Evolutionary conservation across 2,329 filamentous ascomycete species (phyloP).

Genomic region (Capronia americana): DNA sequence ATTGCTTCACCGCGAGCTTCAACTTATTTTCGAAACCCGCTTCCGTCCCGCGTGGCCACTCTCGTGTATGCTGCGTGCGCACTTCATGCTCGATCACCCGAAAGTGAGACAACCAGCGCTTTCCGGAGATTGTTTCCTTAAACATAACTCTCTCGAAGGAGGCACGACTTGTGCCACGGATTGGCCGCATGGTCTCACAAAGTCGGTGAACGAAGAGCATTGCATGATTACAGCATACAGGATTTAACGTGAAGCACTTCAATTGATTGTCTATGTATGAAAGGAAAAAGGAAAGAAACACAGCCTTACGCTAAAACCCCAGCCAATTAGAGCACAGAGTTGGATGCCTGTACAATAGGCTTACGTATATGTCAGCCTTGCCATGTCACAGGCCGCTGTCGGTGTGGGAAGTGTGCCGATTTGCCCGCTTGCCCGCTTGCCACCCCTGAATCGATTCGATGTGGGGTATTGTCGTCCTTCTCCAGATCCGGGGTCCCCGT

Average conservation of each 20-base stretch:
- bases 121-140: background rate
- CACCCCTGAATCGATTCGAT: too few relatives aligned
- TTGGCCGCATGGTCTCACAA: constrained; percentile 15
- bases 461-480: too few relatives aligned
- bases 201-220: background rate
- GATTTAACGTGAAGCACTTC: too few relatives aligned
- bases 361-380: too few relatives aligned
- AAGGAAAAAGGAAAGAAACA: too few relatives aligned
- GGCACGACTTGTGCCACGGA: background rate
- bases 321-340: background rate
- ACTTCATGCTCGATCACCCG: constrained; percentile 56
- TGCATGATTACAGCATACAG: background rate
- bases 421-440: too few relatives aligned
- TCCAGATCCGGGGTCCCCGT: too few relatives aligned
- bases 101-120: constrained; percentile 43
- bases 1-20: constrained; percentile 82
- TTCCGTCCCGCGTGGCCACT: constrained; percentile 51
- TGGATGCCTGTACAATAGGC: too few relatives aligned
- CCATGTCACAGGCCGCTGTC: too few relatives aligned
- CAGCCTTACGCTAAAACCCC: too few relatives aligned
- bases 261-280: too few relatives aligned
- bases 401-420: too few relatives aligned
- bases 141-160: background rate
- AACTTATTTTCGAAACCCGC: constrained; percentile 75
- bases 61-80: constrained; percentile 57